Evolutionary conservation across 306 rosid genomes (phyloP), one percentile per base, ranked within the genome.

Genomic region (Fagus crenata): DNA sequence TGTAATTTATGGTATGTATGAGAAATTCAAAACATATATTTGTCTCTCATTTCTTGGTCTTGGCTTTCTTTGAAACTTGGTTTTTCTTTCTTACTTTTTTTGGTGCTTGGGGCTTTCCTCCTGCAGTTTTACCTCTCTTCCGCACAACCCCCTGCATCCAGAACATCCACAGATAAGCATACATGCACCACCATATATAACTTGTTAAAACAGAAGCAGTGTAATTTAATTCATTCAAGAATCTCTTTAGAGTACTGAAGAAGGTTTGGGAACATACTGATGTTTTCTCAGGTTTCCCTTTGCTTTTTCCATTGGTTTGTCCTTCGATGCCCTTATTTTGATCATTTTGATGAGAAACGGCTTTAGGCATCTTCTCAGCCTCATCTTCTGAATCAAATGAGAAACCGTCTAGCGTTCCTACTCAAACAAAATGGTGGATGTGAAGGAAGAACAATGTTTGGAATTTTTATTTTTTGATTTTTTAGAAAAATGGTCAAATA

Each of bases 351-450:
- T 81, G 83, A 78, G 87, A 14, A 67, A 5, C 46, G 59, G 80
- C 79, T 59, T 95, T 95, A 9, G 88, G 90, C 51, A 81, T 79
- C 86, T 88, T 95, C 67, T 87, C 87, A 37, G 84, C 83, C 81
- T 95, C 98, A 53, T 92, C 97, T n/a, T 92, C 98, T 11, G 97
- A 95, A 86, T 92, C 97, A 84, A 95, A 95, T 41, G 81, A 86
- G 84, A 92, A 95, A 81, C 98, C 97, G 53, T 95, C 98, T 87
- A 92, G 78, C 36, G 98, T 95, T 89, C 98, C 98, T 94, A 79
- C 70, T 65, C 84, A 84, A 43, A 72, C 49, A 85, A 77, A 85
- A 54, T 54, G 18, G 78, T 53, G 28, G 59, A 69, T 76, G 56
- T 63, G 63, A 73, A 71, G 74, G 67, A 69, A 74, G 74, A 46